Percentiles rank a stretch among this genome's conserved stretches.
Conservation (phyloP, 2,329 filamentous ascomycete genomes). For the Paraphoma chrysanthemicola region DNA sequence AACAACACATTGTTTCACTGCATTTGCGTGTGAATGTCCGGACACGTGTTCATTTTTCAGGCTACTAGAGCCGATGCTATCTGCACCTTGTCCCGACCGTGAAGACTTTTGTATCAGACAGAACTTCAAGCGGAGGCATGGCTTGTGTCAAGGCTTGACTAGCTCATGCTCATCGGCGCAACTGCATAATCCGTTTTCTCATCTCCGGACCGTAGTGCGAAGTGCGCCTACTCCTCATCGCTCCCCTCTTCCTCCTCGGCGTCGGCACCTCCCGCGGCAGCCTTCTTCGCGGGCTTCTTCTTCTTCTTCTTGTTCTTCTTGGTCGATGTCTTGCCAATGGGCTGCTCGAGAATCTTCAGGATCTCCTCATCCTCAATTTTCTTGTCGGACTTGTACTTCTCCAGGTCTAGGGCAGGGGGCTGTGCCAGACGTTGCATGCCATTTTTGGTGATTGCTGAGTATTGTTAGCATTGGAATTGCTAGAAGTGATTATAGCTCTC, state of each 20-base stretch:
- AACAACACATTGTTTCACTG: too few species aligned
- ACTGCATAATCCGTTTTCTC: background rate
- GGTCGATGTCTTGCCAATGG: conserved; percentile 69
- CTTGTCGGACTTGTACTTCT: conserved; percentile 92
- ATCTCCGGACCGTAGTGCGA: conserved; percentile 2
- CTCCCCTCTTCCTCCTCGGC: conserved; percentile 47
- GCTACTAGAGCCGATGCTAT: conserved; percentile 9
- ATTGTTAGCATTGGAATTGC: conserved; percentile 14
- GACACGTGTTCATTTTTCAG: conserved; percentile 7
- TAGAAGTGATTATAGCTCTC: background rate
- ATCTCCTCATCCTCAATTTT: conserved; percentile 97
- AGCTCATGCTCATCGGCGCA: background rate
- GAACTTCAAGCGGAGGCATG: background rate
- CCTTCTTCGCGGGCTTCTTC: conserved; percentile 77
- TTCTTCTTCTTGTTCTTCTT: conserved; percentile 85
- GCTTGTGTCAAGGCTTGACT: background rate
- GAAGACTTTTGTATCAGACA: too few species aligned
- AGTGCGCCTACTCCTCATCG: conserved; percentile 44
- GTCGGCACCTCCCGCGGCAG: conserved; percentile 57
- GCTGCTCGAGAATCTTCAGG: conserved; percentile 90
- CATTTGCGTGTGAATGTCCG: background rate
- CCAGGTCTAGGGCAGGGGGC: conserved; percentile 76
- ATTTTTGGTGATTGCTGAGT: conserved; percentile 92
- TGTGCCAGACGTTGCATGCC: conserved; percentile 85
- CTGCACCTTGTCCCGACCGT: conserved; percentile 2